Conservation (phyloP, 2,329 filamentous ascomycete genomes). For the Botrytis deweyae region DNA sequence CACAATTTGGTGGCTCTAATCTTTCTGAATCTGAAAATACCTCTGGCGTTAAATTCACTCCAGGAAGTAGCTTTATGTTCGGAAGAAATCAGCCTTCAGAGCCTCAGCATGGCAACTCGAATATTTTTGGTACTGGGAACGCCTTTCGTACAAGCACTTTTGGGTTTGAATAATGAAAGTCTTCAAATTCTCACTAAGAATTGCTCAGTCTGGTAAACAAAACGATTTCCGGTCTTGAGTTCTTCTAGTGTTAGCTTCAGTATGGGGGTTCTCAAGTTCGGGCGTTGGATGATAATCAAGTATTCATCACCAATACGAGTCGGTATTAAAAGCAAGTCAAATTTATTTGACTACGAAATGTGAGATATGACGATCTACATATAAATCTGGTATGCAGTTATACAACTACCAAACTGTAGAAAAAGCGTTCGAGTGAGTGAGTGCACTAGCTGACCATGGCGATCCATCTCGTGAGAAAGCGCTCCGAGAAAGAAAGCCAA, state of each 20-base stretch:
- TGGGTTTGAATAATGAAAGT: not conserved
- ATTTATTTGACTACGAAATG: not conserved
- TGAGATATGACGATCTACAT: not conserved
- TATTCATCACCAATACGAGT: not conserved
- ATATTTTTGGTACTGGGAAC: not conserved
- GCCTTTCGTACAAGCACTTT: not conserved
- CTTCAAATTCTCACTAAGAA: not conserved
- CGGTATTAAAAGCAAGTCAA: not conserved
- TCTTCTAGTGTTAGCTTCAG: not conserved
- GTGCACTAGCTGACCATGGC: not conserved
- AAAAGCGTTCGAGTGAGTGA: not conserved
- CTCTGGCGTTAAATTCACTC: not conserved
- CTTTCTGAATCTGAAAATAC: not conserved
- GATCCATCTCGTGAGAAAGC: not conserved
- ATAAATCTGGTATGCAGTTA: not conserved
- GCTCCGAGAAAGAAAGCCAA: not conserved
- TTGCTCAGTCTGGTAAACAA: not conserved
- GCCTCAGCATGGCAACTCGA: not conserved
- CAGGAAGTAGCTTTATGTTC: not conserved
- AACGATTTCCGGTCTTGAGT: accelerated
- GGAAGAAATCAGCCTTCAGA: not conserved
- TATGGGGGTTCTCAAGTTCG: not conserved
- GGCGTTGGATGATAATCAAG: not conserved
- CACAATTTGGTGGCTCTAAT: not conserved
- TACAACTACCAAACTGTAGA: not conserved